A percentile compares a stretch with the other conserved stretches of the same genome.
phyloP scores from a whole-genome alignment of 225 moss, liverwort and hornwort species.

The Takakia lepidozioides region DNA sequence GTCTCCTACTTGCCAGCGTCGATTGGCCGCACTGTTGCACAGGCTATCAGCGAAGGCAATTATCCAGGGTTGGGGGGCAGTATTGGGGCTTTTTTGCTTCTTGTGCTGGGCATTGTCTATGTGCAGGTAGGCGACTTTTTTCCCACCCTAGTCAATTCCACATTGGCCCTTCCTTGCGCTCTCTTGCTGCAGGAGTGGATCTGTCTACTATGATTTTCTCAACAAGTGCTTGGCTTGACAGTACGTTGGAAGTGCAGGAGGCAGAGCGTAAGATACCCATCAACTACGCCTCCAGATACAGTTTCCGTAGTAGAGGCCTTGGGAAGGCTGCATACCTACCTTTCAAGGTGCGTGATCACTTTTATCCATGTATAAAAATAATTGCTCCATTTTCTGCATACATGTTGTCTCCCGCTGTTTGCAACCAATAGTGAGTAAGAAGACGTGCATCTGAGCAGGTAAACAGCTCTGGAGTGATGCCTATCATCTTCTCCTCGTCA shows the following conservation, averaged over 20 bases:
- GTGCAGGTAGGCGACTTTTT: constrained; percentile 53
- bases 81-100: constrained; percentile 62
- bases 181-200: too few species aligned
- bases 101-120: constrained; percentile 94
- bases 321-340: constrained; percentile 94
- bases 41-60: constrained; percentile 75
- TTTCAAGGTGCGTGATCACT: constrained; percentile 53
- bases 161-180: too few species aligned
- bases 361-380: too few species aligned
- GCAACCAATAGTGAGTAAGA: too few species aligned
- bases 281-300: constrained; percentile 88
- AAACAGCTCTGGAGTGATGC: constrained; percentile 98
- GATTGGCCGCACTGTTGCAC: constrained; percentile 79
- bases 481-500: constrained; percentile 96
- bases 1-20: constrained; percentile 96
- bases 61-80: constrained; percentile 77
- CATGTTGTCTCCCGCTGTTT: too few species aligned
- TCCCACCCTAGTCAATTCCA: background rate
- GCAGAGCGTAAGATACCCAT: constrained; percentile 97
- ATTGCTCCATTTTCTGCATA: background rate
- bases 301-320: constrained; percentile 78
- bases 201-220: too few species aligned
- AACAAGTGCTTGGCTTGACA: constrained; percentile 3
- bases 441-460: too few species aligned
- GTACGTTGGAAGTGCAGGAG: constrained; percentile 62